Base-by-base conservation (phyloP, 305 asterid species). In the Fraxinus ornus region DNA sequence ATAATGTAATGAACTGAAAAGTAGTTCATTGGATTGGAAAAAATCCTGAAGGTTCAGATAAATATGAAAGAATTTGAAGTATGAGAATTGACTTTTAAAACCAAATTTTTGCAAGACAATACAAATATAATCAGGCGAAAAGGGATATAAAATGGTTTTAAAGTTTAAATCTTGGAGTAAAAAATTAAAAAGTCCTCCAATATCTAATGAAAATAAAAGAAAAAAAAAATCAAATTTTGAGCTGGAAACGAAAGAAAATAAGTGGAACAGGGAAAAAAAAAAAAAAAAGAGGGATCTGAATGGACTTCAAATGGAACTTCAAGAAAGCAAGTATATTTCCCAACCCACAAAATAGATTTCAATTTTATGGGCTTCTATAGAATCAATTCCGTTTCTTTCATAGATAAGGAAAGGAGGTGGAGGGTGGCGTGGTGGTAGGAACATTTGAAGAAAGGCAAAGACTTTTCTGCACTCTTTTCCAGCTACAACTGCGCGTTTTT, bases 401-500 rank as follows among this genome's bases (percentile, higher is more conserved):
- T 10, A 13, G 21, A 12, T 28, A 30, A 68, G 22, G 22, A 17
- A 26, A 68, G 22, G 9, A 55, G 9, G 9, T 1, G 3, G 9
- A 4, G 60, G 60, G 21, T 49, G 21, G 21, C 2, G 21, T 15
- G 64, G 24, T 62, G 4, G 30, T 19, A 22, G 32, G 75, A 68
- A 28, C 75, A 30, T 68, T 68, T 68, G 22, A 68, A 68, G 37
- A 12, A 15, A 49, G 60, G 7, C 19, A 4, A 13, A 13, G 79
- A 77, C 80, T 77, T 77, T 76, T 77, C 79, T 28, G 22, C 75
- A 2, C 21, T 9, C 35, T 3, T 68, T 26, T 76, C 15, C 7
- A 12, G n/a, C 22, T 24, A 39, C 70, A 41, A 44, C 80, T 77
- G 68, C 68, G 80, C 66, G 68, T 44, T 76, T 47, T 77, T 77